phyloP scores from a whole-genome alignment of 495 filamentous ascomycete species.

The Xylona heveae region DNA sequence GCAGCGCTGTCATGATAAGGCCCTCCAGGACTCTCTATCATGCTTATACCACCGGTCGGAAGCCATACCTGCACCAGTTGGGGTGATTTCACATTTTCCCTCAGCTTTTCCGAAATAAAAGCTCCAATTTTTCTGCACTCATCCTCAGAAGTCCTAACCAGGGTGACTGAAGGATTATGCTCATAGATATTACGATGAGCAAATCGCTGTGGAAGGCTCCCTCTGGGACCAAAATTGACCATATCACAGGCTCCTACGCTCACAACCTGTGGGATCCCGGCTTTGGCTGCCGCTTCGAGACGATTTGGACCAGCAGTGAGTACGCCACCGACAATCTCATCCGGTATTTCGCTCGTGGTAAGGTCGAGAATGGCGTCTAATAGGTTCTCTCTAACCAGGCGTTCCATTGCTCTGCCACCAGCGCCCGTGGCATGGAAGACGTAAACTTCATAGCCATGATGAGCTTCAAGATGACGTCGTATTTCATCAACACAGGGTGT shows the following conservation, averaged over 20 bases:
- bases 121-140: constrained; percentile 30
- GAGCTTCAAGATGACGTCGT: constrained; percentile 19
- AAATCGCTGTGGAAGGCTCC: constrained; percentile 29
- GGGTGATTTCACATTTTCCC: constrained; percentile 12
- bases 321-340: constrained; percentile 37
- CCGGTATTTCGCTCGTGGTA: constrained; percentile 46
- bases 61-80: constrained; percentile 29
- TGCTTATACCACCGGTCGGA: constrained; percentile 30
- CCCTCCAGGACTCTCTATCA: constrained; percentile 17
- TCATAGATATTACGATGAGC: constrained; percentile 26
- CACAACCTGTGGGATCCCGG: constrained; percentile 37
- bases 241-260: constrained; percentile 46
- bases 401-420: constrained; percentile 46
- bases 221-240: constrained; percentile 38
- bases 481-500: constrained; percentile 34
- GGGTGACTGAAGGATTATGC: constrained; percentile 43
- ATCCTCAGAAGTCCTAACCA: constrained; percentile 33
- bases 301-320: constrained; percentile 31
- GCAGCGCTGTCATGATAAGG: constrained; percentile 22
- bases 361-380: constrained; percentile 44
- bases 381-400: constrained; percentile 26
- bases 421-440: constrained; percentile 49
- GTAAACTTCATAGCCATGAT: constrained; percentile 29
- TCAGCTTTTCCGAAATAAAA: constrained; percentile 30
- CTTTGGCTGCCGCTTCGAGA: constrained; percentile 28